Evolutionary conservation across 1,139 yeast species (phyloP).

Genomic region (Saccharomyces hybrid): DNA sequence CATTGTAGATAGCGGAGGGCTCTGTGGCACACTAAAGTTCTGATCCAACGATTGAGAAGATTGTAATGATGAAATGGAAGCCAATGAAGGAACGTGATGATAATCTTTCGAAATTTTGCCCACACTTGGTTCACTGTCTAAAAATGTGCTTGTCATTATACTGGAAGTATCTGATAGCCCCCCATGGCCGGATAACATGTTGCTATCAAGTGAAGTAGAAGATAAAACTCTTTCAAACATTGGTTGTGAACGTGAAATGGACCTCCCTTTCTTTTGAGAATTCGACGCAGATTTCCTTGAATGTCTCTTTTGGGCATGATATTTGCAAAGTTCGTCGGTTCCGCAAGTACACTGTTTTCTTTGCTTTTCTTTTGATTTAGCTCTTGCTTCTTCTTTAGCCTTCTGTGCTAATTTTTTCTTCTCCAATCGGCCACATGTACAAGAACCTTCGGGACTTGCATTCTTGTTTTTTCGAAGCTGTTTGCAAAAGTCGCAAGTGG

Average conservation of each 20-base stretch:
- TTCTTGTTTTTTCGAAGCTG: slow-evolving; percentile 66
- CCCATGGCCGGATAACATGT: slow-evolving; percentile 8
- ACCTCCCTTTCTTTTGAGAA: slow-evolving; percentile 1
- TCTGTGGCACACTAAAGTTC: slow-evolving; percentile 23
- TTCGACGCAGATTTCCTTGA: slow-evolving; percentile 3
- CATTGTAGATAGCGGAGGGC: slow-evolving; percentile 18
- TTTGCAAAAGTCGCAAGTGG: slow-evolving; percentile 85
- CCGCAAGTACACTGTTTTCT: slow-evolving; percentile 43
- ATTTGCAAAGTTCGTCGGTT: slow-evolving; percentile 27
- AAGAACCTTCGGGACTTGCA: slow-evolving; percentile 50
- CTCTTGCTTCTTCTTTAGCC: slow-evolving; percentile 39
- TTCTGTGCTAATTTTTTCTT: slow-evolving; percentile 29
- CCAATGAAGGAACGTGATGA: slow-evolving; percentile 25
- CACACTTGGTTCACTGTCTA: slow-evolving; percentile 10
- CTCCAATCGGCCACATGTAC: slow-evolving; percentile 59
- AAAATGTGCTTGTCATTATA: slow-evolving; percentile 8
- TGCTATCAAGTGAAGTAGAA: slow-evolving; percentile 14
- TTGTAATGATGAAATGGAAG: slow-evolving; percentile 27
- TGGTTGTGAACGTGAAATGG: not conserved
- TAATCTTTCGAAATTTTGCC: slow-evolving; percentile 28
- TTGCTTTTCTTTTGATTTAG: slow-evolving; percentile 34
- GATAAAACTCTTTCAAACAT: slow-evolving; percentile 10
- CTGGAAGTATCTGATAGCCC: slow-evolving; percentile 11
- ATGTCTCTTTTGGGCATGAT: slow-evolving; percentile 16
- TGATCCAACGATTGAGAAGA: slow-evolving; percentile 30